Percentiles rank a stretch among this genome's conserved stretches.
Evolutionary conservation across 352 stramenopile species (phyloP).

Genomic region (Pythium periplocum): DNA sequence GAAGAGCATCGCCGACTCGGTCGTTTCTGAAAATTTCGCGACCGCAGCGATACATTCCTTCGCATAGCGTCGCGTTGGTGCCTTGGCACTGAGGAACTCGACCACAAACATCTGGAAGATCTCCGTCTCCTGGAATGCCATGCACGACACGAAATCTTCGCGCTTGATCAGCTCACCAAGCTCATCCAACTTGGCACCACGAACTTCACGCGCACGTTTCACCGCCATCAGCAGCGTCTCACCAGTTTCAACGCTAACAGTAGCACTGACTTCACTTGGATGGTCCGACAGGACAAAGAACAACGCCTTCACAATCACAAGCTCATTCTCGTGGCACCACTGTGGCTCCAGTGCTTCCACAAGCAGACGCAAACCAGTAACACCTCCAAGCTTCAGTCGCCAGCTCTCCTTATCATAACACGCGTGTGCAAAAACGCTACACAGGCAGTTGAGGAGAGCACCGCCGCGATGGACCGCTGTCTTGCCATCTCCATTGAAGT

Average conservation of each 20-base stretch:
- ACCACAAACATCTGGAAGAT: slow-evolving; percentile 87
- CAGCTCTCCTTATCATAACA: slow-evolving; percentile 86
- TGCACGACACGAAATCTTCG: slow-evolving; percentile 62
- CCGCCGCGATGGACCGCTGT: slow-evolving; percentile 22
- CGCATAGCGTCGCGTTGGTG: slow-evolving; percentile 58
- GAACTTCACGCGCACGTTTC: slow-evolving; percentile 49
- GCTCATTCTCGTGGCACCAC: slow-evolving; percentile 85
- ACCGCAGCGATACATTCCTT: slow-evolving; percentile 67
- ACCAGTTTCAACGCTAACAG: slow-evolving; percentile 66
- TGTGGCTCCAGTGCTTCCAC: slow-evolving; percentile 57
- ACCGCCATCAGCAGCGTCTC: slow-evolving; percentile 54
- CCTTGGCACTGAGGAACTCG: slow-evolving; percentile 75
- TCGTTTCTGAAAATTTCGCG: slow-evolving; percentile 48
- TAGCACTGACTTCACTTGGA: slow-evolving; percentile 74
- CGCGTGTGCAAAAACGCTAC: slow-evolving; percentile 74
- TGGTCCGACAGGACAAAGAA: slow-evolving; percentile 88
- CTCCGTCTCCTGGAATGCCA: slow-evolving; percentile 80
- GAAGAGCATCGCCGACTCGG: slow-evolving; percentile 61
- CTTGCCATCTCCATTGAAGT: slow-evolving; percentile 10
- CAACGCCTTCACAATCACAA: slow-evolving; percentile 77
- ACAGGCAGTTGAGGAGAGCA: slow-evolving; percentile 71
- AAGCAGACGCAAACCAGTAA: slow-evolving; percentile 61
- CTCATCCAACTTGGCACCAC: slow-evolving; percentile 27
- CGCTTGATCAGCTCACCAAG: slow-evolving; percentile 32
- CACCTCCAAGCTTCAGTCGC: slow-evolving; percentile 76